These are phyloP conservation scores for Lecanoromycetidae sp. DNA, from an alignment of 2,329 filamentous ascomycete genomes.

Conservation along the genomic window DNA sequence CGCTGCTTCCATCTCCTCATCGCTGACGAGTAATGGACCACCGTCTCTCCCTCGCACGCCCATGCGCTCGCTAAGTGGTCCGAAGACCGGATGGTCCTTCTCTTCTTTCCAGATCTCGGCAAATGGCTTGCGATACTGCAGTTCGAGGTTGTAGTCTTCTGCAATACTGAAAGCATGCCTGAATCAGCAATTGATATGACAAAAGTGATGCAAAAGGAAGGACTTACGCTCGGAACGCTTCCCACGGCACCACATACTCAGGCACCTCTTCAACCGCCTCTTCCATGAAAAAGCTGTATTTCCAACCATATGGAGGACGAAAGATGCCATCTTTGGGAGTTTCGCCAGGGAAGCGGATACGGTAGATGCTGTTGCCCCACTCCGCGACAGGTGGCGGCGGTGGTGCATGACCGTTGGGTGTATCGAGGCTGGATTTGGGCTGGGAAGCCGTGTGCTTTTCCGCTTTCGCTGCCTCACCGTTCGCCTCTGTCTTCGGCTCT, in stretches of 20 bases:
- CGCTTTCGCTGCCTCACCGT: slow-evolving; percentile 19
- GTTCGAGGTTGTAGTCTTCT: slow-evolving; percentile 90
- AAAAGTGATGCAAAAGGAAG: not conserved
- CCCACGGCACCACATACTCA: slow-evolving; percentile 97
- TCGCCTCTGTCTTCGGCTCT: slow-evolving; percentile 8
- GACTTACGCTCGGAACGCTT: slow-evolving; percentile 70
- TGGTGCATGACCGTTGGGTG: slow-evolving; percentile 35
- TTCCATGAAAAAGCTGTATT: slow-evolving; percentile 91
- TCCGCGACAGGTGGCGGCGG: slow-evolving; percentile 54
- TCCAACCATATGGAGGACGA: slow-evolving; percentile 91
- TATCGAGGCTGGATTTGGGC: not conserved
- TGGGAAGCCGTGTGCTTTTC: not conserved
- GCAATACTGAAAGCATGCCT: slow-evolving; percentile 43
- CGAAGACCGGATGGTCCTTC: slow-evolving; percentile 70
- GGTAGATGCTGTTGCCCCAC: slow-evolving; percentile 91
- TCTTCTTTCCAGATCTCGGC: slow-evolving; percentile 84
- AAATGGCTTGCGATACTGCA: slow-evolving; percentile 89
- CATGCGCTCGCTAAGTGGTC: slow-evolving; percentile 89
- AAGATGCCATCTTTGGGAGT: slow-evolving; percentile 82
- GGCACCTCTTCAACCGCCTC: slow-evolving; percentile 94
- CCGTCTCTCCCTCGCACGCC: slow-evolving; percentile 64
- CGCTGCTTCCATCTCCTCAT: slow-evolving; percentile 86
- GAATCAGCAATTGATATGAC: slow-evolving; percentile 3
- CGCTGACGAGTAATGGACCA: slow-evolving; percentile 55
- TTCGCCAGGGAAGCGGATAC: slow-evolving; percentile 72